Base-by-base conservation (phyloP, 192 early-diverging fungal genomes). In the Entomortierella chlamydospora region DNA sequence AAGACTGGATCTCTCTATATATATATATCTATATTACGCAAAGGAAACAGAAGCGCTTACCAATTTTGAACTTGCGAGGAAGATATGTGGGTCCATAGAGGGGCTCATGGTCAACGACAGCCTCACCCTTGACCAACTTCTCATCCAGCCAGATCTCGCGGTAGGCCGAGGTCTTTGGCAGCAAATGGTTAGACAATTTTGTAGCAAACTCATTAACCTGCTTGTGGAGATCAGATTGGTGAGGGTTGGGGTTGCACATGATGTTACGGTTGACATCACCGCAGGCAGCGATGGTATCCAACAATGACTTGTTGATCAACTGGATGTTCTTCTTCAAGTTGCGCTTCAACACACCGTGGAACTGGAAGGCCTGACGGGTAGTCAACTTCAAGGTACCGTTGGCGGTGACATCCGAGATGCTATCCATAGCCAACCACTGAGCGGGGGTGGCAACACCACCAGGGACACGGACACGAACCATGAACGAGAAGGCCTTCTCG, bases 231-330 rank as follows among this genome's bases (percentile, higher is more conserved):
- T 93, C 87, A 29, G 94, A 90, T 63, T 89, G 84, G 30, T 88
- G 83, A 77, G 95, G 95, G 82, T 95, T 94, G 63, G 96, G 93
- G 78, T 92, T 95, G 77, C 93, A 92, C 82, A 97, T 96, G 64
- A 98, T 95, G 87, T 97, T 98, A 66, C 97, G 91, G 87, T 98
- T 98, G 68, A 98, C 97, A 84, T 98, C 97, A 64, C 97, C 97
- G 83, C 97, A 98, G 53, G 97, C 97, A 45, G 97, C 97, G 51
- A 98, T 89, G 31, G 96, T 97, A 83, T 95, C 92, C 83, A 98
- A 90, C 55, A 97, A 83, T 28, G 88, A 88, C 63, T 91, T 91
- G 86, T 98, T 98, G 86, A 98, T 97, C 62, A 90, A 92, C 63
- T 94, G 95, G 70, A 97, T 97, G 60, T 95, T 88, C 57, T 87